Evolutionary conservation across 2,329 filamentous ascomycete genomes (phyloP), one percentile per base, ranked within the genome.

Genomic region (Bipolaris zeicola): DNA sequence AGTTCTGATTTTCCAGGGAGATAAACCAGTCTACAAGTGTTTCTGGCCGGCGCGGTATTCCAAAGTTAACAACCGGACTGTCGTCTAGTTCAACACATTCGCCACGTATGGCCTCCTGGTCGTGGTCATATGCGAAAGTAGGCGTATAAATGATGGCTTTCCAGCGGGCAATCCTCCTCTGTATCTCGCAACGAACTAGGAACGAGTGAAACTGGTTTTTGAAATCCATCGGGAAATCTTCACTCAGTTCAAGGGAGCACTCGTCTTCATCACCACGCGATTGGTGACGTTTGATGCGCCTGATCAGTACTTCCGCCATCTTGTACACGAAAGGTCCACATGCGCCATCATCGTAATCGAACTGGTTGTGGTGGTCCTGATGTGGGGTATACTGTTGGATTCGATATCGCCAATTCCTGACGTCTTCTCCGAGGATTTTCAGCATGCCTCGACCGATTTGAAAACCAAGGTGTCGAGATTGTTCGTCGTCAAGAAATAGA

Each of bases 271-370:
- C 6, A 16, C 51, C 53, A 20, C 4, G 3, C 13, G 22, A n/a
- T 22, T 57, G 52, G 22, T 3, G 10, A 3, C 3, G 3, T 24
- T 28, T 52, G 41, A 64, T 61, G 4, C 20, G 5, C 0, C 18
- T 11, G 8, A 60, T 46, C 22, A 56, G 10, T 1, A 50, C 10
- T 4, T 60, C 24, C 6, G 57, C 50, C 61, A 70, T 65, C 18
- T 52, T 54, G 24, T 54, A 58, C 4, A 69, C 60, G 28, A 67
- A 66, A 3, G 66, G 65, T 3, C 65, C 66, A 34, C 67, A 69
- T 3, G 67, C 42, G 8, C 66, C 67, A 3, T 6, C 11, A 41
- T 70, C 65, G 0, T n/a, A 6, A 0, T 13, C 11, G 51, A 31
- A 57, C n/a, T 14, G 13, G 41, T 71, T 71, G 45, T 66, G 1